Percentiles rank a stretch among this genome's conserved stretches.
These are phyloP conservation scores for Crithidia expoeki DNA, from an alignment of 208 protist genomes.

Conservation along the genomic window DNA sequence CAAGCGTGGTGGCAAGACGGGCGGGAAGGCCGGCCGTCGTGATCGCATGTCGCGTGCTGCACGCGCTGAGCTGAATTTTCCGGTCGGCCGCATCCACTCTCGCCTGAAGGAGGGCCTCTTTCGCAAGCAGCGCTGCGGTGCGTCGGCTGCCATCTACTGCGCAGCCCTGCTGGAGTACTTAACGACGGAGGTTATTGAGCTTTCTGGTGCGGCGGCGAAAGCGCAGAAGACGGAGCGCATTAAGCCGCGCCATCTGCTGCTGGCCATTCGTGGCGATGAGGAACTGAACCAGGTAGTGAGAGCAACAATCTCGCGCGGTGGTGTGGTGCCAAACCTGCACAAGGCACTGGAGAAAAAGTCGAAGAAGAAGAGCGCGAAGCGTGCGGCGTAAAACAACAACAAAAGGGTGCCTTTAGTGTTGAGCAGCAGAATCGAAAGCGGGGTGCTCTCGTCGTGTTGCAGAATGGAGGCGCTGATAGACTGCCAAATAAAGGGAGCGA, in stretches of 20 bases:
- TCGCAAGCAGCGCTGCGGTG: slow-evolving; percentile 95
- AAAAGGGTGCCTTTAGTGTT: neutral
- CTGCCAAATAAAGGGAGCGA: too few relatives aligned
- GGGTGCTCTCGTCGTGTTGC: too few relatives aligned
- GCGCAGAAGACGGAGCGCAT: slow-evolving; percentile 98
- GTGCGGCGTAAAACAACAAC: slow-evolving; percentile 40
- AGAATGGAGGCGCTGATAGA: too few relatives aligned
- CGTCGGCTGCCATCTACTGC: slow-evolving; percentile 98
- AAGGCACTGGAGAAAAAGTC: slow-evolving; percentile 92
- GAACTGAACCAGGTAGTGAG: slow-evolving; percentile 99
- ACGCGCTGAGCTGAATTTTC: slow-evolving; percentile 94
- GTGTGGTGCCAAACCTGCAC: slow-evolving; percentile 90
- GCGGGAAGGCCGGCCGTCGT: slow-evolving; percentile 84
- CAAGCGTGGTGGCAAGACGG: slow-evolving; percentile 90
- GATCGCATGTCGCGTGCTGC: slow-evolving; percentile 88
- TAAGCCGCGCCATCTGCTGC: slow-evolving; percentile 98
- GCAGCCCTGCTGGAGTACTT: slow-evolving; percentile 99
- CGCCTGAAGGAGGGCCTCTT: slow-evolving; percentile 96
- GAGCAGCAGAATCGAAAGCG: slow-evolving; percentile 1
- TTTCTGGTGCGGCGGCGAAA: slow-evolving; percentile 97
- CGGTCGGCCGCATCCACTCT: slow-evolving; percentile 99
- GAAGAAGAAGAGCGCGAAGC: slow-evolving; percentile 90
- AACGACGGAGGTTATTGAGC: slow-evolving; percentile 98
- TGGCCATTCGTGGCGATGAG: slow-evolving; percentile 99
- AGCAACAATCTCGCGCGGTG: slow-evolving; percentile 89